These are phyloP conservation scores for Mercurialis annua DNA, from an alignment of 345 rosid species.

Conservation along the genomic window DNA sequence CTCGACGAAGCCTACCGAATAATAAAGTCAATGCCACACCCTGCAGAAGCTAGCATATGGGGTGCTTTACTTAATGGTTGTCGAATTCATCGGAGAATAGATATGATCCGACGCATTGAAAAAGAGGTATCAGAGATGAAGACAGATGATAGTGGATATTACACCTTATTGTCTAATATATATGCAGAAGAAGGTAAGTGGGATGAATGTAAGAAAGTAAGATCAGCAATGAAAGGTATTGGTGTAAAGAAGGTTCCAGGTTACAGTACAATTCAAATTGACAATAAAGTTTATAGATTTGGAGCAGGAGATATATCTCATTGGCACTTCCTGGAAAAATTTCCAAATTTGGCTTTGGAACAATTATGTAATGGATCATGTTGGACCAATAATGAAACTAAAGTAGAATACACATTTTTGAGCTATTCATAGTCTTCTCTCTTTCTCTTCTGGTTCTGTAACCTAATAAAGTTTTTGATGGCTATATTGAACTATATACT, in stretches of 20 bases:
- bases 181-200: conserved; percentile 79
- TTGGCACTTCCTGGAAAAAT: conserved; percentile 22
- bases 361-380: not conserved
- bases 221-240: conserved; percentile 37
- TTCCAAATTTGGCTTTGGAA: conserved; percentile 23
- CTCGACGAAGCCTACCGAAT: conserved; percentile 57
- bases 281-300: conserved; percentile 13
- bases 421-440: not conserved
- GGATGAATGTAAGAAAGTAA: conserved; percentile 50
- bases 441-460: too few relatives aligned
- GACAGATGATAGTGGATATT: conserved; percentile 62
- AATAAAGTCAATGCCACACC: conserved; percentile 60
- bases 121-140: conserved; percentile 36
- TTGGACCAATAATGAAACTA: not conserved
- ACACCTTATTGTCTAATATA: conserved; percentile 62
- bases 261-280: conserved; percentile 41
- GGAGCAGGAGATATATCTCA: conserved; percentile 19
- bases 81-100: conserved; percentile 65
- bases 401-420: not conserved
- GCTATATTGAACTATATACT: too few relatives aligned
- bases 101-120: conserved; percentile 51
- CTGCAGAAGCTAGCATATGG: conserved; percentile 64
- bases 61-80: conserved; percentile 75
- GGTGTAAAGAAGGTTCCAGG: conserved; percentile 67
- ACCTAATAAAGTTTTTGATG: too few relatives aligned